Base-by-base conservation (phyloP, 2,329 filamentous ascomycete genomes). In the Nothopassalora personata region DNA sequence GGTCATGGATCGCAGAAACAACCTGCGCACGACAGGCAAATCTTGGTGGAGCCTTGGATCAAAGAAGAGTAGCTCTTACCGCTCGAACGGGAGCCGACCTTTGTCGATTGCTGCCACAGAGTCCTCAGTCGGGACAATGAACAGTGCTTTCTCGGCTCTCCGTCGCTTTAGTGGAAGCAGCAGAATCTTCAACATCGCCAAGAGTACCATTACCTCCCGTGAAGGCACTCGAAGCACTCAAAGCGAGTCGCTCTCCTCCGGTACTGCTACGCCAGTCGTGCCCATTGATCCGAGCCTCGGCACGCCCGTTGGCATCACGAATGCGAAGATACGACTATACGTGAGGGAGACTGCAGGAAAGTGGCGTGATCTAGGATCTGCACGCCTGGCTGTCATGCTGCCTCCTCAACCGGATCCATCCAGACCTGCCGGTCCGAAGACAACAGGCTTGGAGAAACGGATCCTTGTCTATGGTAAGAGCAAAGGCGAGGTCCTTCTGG, bases 321-420 rank as follows among this genome's bases (percentile, higher is more conserved):
- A 94, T 68, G 85, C 93, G 54, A 92, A 92, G 67, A 90, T 97
- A 66, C 83, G 91, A 36, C 83, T 97, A 11, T 96, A 97, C 72
- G 80, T 90, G 52, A 86, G 93, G 53, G 87, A 91, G 60, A 79
- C 79, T 9, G 80, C 83, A 1, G 85, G 85, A 53, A 93, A 93
- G 72, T 99, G 94, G 94, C 86, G 91, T 61, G 92, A 97, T 71
- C 86, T 92, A 77, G 93, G 94, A 64, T 86, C 90, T 66, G 95
- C 91, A 60, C 81, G 86, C 39, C 78, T 99, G 60, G 90, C 89
- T 15, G 91, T 99, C 68, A 86, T 91, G 71, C 84, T 86, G 18
- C 89, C 90, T n/a, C 87, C 80, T 54, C 72, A 74, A 18, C 58
- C 70, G 51, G 62, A 70, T 65, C 49, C 71, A 43, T 56, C 63